Conservation (phyloP, 176 grass and related monocot genomes). For the Puccinellia tenuiflora region DNA sequence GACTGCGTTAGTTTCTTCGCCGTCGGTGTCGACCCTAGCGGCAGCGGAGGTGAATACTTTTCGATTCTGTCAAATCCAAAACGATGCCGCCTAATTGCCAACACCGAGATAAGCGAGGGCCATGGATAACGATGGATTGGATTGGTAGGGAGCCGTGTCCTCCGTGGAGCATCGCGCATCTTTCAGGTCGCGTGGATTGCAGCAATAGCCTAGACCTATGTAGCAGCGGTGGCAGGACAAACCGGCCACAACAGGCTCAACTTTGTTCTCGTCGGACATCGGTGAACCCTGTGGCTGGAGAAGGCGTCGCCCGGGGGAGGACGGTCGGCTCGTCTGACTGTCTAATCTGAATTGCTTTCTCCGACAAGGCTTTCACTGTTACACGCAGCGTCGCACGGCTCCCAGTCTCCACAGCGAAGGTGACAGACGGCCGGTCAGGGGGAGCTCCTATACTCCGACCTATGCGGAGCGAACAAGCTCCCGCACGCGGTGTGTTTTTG, state of each 20-base stretch:
- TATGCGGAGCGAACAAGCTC: too few species aligned
- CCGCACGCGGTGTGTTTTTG: too few species aligned
- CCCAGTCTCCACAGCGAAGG: neutral
- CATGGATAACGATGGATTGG: neutral
- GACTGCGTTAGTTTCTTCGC: neutral
- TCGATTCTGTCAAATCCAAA: constrained; percentile 4
- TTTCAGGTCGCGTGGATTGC: neutral
- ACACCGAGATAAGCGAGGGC: neutral
- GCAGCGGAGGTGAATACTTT: neutral
- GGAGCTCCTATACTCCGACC: too few species aligned
- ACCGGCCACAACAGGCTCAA: neutral
- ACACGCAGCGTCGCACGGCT: neutral
- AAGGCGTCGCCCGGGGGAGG: constrained; percentile 24
- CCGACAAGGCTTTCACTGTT: neutral
- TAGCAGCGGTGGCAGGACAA: neutral
- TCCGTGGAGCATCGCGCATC: neutral
- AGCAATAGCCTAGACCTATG: neutral
- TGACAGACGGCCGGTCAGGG: neutral
- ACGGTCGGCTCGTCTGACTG: neutral
- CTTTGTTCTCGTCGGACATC: neutral
- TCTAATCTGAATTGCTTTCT: neutral
- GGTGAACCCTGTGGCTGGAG: neutral
- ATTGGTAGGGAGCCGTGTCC: neutral
- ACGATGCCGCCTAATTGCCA: constrained; percentile 17
- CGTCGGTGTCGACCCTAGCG: neutral